phyloP scores from a whole-genome alignment of 192 early-diverging fungal genomes.

The Coemansia sp. region DNA sequence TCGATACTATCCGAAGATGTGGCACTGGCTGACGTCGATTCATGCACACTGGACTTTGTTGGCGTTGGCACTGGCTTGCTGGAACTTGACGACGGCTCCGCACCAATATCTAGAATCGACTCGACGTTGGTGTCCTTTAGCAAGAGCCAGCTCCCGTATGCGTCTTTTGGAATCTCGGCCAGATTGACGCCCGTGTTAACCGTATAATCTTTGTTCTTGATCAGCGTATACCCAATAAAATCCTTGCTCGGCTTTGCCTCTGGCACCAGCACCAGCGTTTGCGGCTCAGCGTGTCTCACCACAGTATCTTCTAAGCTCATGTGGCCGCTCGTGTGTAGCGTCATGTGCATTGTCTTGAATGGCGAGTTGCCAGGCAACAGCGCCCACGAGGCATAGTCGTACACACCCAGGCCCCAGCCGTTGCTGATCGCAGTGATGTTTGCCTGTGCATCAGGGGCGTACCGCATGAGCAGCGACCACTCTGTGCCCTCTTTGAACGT shows the following conservation, averaged over 20 bases:
- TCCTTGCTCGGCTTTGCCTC: slow-evolving; percentile 3
- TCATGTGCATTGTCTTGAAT: slow-evolving; percentile 30
- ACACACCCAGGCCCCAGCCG: slow-evolving; percentile 41
- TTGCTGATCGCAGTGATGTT: slow-evolving; percentile 32
- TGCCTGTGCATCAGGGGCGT: slow-evolving; percentile 23
- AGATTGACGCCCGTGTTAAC: slow-evolving; percentile 32
- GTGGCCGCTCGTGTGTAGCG: slow-evolving; percentile 36
- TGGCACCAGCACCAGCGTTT: slow-evolving; percentile 22
- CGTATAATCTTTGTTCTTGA: slow-evolving; percentile 23
- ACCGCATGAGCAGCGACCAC: slow-evolving; percentile 49
- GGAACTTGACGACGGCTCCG: background rate
- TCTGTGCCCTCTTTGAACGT: slow-evolving; percentile 13
- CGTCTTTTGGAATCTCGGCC: slow-evolving; percentile 36
- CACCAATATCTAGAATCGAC: slow-evolving; percentile 10
- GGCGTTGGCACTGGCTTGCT: background rate
- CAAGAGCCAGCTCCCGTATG: slow-evolving; percentile 32
- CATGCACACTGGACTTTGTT: background rate
- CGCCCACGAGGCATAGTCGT: slow-evolving; percentile 47
- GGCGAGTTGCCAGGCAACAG: slow-evolving; percentile 26
- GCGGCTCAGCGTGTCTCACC: slow-evolving; percentile 26
- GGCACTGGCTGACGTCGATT: background rate
- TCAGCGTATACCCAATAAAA: slow-evolving; percentile 21
- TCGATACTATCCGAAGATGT: background rate
- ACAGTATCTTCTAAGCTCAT: slow-evolving; percentile 39
- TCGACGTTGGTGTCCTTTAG: slow-evolving; percentile 17